A percentile compares a stretch with the other conserved stretches of the same genome.
These are phyloP conservation scores for Neonectria neomacrospora DNA, from an alignment of 2,329 filamentous ascomycete genomes.

Conservation along the genomic window DNA sequence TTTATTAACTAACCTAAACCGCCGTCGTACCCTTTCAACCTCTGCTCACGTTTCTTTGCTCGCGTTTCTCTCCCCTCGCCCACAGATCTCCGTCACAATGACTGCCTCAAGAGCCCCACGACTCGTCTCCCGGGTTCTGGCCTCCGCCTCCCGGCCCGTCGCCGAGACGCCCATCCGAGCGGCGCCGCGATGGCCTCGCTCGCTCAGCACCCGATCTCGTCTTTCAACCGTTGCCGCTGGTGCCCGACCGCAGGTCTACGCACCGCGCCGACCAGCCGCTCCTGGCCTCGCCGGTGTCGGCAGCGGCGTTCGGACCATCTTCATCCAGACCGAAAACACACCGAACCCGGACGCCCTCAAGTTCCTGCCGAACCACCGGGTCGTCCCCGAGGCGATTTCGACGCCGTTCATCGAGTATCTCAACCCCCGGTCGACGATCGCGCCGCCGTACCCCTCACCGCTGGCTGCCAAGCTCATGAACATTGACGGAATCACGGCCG, in stretches of 20 bases:
- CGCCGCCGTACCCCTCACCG: slow-evolving; percentile 89
- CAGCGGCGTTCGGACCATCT: slow-evolving; percentile 76
- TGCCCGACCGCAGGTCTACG: slow-evolving; percentile 37
- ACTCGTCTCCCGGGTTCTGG: slow-evolving; percentile 40
- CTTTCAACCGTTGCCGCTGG: slow-evolving; percentile 35
- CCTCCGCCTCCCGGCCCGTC: slow-evolving; percentile 37
- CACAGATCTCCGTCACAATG: slow-evolving; percentile 34
- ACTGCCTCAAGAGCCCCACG: slow-evolving; percentile 39
- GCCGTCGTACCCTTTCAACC: not conserved
- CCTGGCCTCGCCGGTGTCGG: slow-evolving; percentile 44
- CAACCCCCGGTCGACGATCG: slow-evolving; percentile 85
- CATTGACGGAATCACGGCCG: slow-evolving; percentile 91
- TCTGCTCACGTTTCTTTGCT: not conserved
- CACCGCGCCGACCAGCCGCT: slow-evolving; percentile 25
- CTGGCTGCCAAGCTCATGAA: slow-evolving; percentile 91
- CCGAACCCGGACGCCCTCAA: slow-evolving; percentile 97
- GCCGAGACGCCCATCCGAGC: slow-evolving; percentile 37
- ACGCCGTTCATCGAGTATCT: slow-evolving; percentile 92
- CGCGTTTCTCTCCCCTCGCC: not conserved
- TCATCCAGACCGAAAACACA: slow-evolving; percentile 96
- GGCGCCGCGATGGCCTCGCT: slow-evolving; percentile 43
- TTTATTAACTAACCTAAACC: slow-evolving; percentile 7
- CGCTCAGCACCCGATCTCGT: slow-evolving; percentile 43
- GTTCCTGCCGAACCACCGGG: slow-evolving; percentile 89
- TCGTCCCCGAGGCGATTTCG: slow-evolving; percentile 79